Percentiles rank a stretch among this genome's conserved stretches.
Conservation (phyloP, 495 filamentous ascomycete species). For the Staphylotrichum longicolle region DNA sequence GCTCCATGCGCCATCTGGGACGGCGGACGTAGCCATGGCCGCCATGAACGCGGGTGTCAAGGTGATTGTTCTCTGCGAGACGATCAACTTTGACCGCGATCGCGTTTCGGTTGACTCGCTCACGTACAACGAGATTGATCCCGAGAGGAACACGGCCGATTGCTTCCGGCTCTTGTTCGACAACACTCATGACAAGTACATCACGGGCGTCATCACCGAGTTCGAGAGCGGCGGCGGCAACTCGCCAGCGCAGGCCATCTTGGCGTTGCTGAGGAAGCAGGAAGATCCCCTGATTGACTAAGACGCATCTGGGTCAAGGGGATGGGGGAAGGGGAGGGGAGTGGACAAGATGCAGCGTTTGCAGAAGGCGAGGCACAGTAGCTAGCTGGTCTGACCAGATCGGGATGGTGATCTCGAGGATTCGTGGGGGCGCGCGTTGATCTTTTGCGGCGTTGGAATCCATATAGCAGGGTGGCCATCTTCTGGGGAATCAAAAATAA, state of each 20-base stretch:
- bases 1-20: conserved; percentile 82
- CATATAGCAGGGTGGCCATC: background rate
- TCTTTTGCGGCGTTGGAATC: conserved; percentile 8
- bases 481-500: conserved; percentile 11
- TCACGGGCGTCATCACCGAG: conserved; percentile 88
- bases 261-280: conserved; percentile 50
- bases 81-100: conserved; percentile 86
- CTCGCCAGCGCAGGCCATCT: conserved; percentile 80
- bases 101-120: conserved; percentile 86
- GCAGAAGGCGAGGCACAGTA: background rate
- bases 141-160: conserved; percentile 51
- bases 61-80: conserved; percentile 90
- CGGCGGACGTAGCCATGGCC: conserved; percentile 82
- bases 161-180: conserved; percentile 88
- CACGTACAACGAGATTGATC: conserved; percentile 87
- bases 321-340: background rate
- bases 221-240: conserved; percentile 60
- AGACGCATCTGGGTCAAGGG: conserved; percentile 5
- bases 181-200: conserved; percentile 85
- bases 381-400: conserved; percentile 5
- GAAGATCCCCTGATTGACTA: conserved; percentile 47
- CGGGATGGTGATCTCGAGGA: conserved; percentile 4
- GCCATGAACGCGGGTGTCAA: conserved; percentile 72
- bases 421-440: background rate
- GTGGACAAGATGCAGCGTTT: background rate